Conservation (phyloP, 371 early-diverging fungal species). For the Mortierella sp. region DNA sequence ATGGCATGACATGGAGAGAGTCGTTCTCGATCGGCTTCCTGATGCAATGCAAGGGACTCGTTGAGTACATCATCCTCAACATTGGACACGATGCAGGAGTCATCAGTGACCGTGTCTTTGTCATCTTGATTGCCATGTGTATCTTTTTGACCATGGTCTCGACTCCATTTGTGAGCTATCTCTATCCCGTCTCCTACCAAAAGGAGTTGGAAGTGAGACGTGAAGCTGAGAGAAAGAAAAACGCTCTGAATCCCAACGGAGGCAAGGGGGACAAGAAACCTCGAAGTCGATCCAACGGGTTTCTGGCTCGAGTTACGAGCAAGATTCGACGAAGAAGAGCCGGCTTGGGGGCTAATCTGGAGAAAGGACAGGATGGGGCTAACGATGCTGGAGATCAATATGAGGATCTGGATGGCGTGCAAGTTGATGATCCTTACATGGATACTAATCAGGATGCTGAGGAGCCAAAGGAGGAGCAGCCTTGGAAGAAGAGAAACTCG, state of each 20-base stretch:
- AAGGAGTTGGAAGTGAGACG: constrained; percentile 36
- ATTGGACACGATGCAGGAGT: constrained; percentile 88
- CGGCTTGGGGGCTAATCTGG: background rate
- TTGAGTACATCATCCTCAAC: constrained; percentile 94
- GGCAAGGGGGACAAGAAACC: background rate
- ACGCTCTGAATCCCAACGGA: constrained; percentile 2
- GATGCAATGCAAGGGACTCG: constrained; percentile 96
- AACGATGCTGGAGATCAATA: background rate
- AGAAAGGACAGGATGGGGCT: background rate
- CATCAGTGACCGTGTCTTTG: constrained; percentile 80
- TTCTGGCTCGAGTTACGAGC: constrained; percentile 10
- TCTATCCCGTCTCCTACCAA: constrained; percentile 48
- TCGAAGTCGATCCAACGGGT: background rate
- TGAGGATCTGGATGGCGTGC: constrained; percentile 32
- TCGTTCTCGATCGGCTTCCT: constrained; percentile 87
- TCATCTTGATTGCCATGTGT: constrained; percentile 87
- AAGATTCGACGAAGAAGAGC: constrained; percentile 12
- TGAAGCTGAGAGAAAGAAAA: constrained; percentile 32
- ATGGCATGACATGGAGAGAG: constrained; percentile 83
- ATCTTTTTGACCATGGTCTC: constrained; percentile 41
- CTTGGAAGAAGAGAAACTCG: constrained; percentile 32
- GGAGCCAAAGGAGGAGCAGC: background rate
- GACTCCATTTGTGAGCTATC: constrained; percentile 30
- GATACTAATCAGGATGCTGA: constrained; percentile 1
- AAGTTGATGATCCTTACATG: background rate